Evolutionary conservation across 345 rosid genomes (phyloP).

Genomic region (Sapria himalayana): DNA sequence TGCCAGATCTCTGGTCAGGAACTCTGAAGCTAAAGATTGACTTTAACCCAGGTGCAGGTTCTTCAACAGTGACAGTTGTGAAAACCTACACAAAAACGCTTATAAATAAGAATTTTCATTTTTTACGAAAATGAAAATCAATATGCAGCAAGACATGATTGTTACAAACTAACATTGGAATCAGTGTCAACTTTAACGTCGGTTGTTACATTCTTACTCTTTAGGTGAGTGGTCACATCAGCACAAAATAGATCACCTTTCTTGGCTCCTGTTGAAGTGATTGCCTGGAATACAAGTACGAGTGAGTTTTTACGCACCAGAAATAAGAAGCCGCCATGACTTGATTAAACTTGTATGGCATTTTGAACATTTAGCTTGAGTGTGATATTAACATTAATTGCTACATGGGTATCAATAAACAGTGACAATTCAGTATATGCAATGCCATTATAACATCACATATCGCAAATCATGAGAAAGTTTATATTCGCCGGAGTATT

Average conservation of each 20-base stretch:
- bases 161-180: conserved; percentile 35
- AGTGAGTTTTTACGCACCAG: no score
- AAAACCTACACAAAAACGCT: conserved; percentile 32
- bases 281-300: conserved; percentile 17
- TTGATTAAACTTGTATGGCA: no score
- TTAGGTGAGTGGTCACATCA: conserved; percentile 13
- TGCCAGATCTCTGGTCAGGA: conserved; percentile 93
- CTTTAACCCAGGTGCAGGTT: conserved; percentile 84
- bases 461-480: no score
- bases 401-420: no score
- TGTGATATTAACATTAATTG: no score
- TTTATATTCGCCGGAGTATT: no score
- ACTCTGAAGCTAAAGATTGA: conserved; percentile 51
- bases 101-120: no score
- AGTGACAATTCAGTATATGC: no score
- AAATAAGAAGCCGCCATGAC: no score
- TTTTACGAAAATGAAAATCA: neutral
- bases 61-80: conserved; percentile 72
- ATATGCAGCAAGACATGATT: neutral
- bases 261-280: conserved; percentile 14
- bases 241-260: conserved; percentile 15
- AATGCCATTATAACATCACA: no score
- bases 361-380: no score
- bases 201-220: conserved; percentile 19
- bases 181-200: conserved; percentile 17